phyloP scores from a whole-genome alignment of 352 stramenopile genomes.

The Phytophthora fragariae region DNA sequence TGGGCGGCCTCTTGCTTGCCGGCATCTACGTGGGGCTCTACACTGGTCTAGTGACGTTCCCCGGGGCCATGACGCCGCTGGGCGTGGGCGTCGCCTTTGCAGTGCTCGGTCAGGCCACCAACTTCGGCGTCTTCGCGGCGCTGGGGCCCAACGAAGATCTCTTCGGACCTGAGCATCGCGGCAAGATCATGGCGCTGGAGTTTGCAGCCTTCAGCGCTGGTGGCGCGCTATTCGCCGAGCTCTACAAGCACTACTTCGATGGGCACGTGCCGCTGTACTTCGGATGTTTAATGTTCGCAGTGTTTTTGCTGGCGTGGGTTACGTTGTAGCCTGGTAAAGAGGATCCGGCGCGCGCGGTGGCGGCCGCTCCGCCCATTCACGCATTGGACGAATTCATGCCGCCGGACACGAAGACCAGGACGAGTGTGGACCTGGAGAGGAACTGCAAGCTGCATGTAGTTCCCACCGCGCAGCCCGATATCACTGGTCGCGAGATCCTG shows the following conservation, averaged over 20 bases:
- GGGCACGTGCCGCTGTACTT: slow-evolving; percentile 67
- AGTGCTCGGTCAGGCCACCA: slow-evolving; percentile 63
- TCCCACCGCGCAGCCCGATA: slow-evolving; percentile 35
- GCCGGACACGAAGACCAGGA: slow-evolving; percentile 7
- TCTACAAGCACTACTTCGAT: slow-evolving; percentile 72
- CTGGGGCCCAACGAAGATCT: slow-evolving; percentile 80
- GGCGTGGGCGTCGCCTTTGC: slow-evolving; percentile 65
- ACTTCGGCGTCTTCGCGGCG: slow-evolving; percentile 77
- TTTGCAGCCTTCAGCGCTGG: slow-evolving; percentile 75
- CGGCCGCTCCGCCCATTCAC: slow-evolving; percentile 24
- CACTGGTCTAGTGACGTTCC: slow-evolving; percentile 41
- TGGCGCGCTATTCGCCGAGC: slow-evolving; percentile 70
- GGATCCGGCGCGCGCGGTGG: slow-evolving; percentile 14
- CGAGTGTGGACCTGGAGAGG: slow-evolving; percentile 10
- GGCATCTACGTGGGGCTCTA: slow-evolving; percentile 57
- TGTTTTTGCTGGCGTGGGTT: slow-evolving; percentile 66
- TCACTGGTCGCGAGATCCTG: slow-evolving; percentile 62
- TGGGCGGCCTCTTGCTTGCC: slow-evolving; percentile 49
- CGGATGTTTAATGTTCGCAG: slow-evolving; percentile 51
- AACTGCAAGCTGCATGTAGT: slow-evolving; percentile 10
- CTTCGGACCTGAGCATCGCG: slow-evolving; percentile 68
- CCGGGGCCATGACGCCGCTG: slow-evolving; percentile 52
- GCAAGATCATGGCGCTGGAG: slow-evolving; percentile 77
- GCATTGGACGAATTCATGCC: slow-evolving; percentile 62
- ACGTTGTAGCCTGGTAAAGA: slow-evolving; percentile 45